A percentile compares a stretch with the other conserved stretches of the same genome.
phyloP scores from a whole-genome alignment of 2,329 filamentous ascomycete genomes.

The Mycogone perniciosa region DNA sequence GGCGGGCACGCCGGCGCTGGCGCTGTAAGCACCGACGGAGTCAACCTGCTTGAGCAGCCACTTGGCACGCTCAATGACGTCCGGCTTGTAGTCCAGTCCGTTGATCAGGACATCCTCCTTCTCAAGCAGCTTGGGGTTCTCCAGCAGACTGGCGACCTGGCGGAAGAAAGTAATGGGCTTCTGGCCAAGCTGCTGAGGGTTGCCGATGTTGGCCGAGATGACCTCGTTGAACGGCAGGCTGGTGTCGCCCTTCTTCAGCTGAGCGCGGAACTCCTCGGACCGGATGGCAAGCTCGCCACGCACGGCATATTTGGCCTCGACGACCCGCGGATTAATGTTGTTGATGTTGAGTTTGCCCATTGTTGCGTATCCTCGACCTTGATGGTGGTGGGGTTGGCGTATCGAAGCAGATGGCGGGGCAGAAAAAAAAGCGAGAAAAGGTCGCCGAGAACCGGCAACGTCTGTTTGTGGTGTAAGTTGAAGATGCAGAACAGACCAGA shows the following conservation, averaged over 20 bases:
- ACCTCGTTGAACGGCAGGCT: slow-evolving; percentile 78
- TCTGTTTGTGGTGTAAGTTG: slow-evolving; percentile 7
- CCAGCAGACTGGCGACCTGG: slow-evolving; percentile 86
- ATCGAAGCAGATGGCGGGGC: slow-evolving; percentile 17
- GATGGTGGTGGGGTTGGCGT: slow-evolving; percentile 25
- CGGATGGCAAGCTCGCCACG: slow-evolving; percentile 91
- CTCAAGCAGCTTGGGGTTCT: slow-evolving; percentile 81
- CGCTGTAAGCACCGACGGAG: slow-evolving; percentile 93
- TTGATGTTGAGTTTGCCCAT: slow-evolving; percentile 57
- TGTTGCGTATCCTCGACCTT: slow-evolving; percentile 31
- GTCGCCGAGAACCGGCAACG: slow-evolving; percentile 10
- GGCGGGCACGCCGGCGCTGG: slow-evolving; percentile 78
- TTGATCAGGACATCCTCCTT: slow-evolving; percentile 73
- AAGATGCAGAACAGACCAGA: not conserved
- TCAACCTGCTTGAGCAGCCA: slow-evolving; percentile 75
- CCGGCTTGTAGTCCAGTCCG: slow-evolving; percentile 76
- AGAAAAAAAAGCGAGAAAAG: slow-evolving; percentile 4
- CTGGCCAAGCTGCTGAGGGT: slow-evolving; percentile 97
- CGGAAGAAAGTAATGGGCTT: slow-evolving; percentile 99
- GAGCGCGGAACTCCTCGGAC: slow-evolving; percentile 82
- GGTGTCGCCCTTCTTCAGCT: slow-evolving; percentile 53
- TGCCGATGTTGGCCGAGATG: slow-evolving; percentile 97
- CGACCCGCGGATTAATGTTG: slow-evolving; percentile 90
- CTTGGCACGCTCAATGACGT: slow-evolving; percentile 79
- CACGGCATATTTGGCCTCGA: slow-evolving; percentile 88